Conservation (phyloP, 495 filamentous ascomycete species). For the Bryoglossum gracile region DNA sequence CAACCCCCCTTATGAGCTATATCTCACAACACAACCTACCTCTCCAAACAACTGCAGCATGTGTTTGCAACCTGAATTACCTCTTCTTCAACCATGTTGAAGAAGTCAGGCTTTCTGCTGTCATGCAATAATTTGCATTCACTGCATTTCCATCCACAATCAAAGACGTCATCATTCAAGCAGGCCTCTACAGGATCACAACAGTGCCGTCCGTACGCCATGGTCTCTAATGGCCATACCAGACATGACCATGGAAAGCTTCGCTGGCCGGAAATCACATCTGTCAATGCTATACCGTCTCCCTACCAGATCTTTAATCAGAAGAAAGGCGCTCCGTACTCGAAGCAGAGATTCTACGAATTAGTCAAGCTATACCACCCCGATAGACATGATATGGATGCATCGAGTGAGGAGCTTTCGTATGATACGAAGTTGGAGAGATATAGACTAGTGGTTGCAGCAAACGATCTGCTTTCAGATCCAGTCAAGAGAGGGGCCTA, state of each 20-base stretch:
- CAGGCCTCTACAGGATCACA: not conserved
- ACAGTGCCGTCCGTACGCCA: constrained; percentile 28
- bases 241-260: constrained; percentile 16
- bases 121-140: constrained; percentile 17
- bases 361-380: constrained; percentile 95
- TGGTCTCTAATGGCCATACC: constrained; percentile 24
- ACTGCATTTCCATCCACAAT: constrained; percentile 6
- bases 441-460: constrained; percentile 78
- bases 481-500: constrained; percentile 70
- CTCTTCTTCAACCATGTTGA: constrained; percentile 25
- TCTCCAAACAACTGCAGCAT: no score
- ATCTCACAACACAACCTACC: no score
- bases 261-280: constrained; percentile 29
- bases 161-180: constrained; percentile 22
- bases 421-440: constrained; percentile 64
- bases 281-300: constrained; percentile 48
- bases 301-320: constrained; percentile 85
- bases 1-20: no score
- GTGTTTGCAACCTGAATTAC: no score
- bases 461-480: constrained; percentile 86
- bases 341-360: constrained; percentile 76
- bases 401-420: constrained; percentile 30
- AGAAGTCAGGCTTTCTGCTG: constrained; percentile 17
- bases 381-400: constrained; percentile 46
- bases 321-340: constrained; percentile 58